phyloP scores from a whole-genome alignment of 1,284 basidiomycete genomes.

The Cystobasidium slooffiae region DNA sequence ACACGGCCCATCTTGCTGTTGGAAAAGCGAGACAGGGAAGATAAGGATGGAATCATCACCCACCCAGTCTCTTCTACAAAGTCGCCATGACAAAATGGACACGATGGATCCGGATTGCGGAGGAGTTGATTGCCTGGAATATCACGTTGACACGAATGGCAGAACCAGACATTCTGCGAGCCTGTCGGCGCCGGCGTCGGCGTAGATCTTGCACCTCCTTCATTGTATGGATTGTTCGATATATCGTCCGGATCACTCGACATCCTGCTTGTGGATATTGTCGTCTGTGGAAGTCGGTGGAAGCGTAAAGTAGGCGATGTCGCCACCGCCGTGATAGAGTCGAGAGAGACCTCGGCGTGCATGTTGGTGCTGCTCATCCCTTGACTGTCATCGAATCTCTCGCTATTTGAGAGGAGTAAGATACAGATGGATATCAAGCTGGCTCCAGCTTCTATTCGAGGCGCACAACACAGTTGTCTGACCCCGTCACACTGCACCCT shows the following conservation, averaged over 20 bases:
- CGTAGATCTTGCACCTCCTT: conserved; percentile 12
- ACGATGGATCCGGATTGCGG: conserved; percentile 21
- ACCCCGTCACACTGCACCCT: no score
- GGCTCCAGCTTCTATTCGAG: no score
- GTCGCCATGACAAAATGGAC: conserved; percentile 29
- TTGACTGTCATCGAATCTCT: no score
- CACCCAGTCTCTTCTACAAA: conserved; percentile 42
- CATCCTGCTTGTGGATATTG: background rate
- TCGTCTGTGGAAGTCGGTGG: conserved; percentile 1
- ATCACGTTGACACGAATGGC: conserved; percentile 37
- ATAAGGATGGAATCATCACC: background rate
- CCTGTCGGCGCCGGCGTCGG: background rate
- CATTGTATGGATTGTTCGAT: conserved; percentile 39
- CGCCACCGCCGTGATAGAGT: background rate
- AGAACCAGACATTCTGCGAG: conserved; percentile 17
- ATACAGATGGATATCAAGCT: no score
- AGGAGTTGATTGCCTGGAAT: conserved; percentile 21
- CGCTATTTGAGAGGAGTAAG: no score
- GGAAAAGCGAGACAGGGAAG: background rate
- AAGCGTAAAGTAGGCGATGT: background rate
- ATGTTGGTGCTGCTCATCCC: no score
- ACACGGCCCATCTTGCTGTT: background rate
- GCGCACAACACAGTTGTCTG: no score
- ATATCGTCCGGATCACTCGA: conserved; percentile 22
- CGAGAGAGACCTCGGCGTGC: no score